A percentile compares a stretch with the other conserved stretches of the same genome.
Evolutionary conservation across 495 filamentous ascomycete species (phyloP).

Genomic region (Lophiostoma macrostomum): DNA sequence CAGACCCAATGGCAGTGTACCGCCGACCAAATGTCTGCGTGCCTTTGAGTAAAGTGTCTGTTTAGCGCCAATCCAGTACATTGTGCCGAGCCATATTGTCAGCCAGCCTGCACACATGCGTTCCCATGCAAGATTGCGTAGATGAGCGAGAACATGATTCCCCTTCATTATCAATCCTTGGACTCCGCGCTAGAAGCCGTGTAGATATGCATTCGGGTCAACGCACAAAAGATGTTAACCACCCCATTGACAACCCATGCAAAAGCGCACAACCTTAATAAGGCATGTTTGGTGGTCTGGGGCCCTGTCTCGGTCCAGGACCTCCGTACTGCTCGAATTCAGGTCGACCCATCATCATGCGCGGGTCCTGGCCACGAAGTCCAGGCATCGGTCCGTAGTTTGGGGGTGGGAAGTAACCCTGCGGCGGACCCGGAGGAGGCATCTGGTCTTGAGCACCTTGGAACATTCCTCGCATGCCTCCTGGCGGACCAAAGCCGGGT

Average conservation of each 20-base stretch:
- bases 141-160: no score
- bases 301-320: slow-evolving; percentile 14
- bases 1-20: no score
- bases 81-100: no score
- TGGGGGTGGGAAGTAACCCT: slow-evolving; percentile 29
- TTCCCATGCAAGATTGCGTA: no score
- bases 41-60: no score
- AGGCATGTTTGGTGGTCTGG: slow-evolving; percentile 22
- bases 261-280: no score
- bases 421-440: slow-evolving; percentile 22
- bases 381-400: slow-evolving; percentile 18
- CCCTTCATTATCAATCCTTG: no score
- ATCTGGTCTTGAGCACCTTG: slow-evolving; percentile 13
- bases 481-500: slow-evolving; percentile 21
- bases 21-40: no score
- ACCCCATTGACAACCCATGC: not conserved
- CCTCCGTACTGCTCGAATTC: slow-evolving; percentile 24
- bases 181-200: no score
- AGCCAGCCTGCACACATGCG: no score
- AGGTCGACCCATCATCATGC: slow-evolving; percentile 28
- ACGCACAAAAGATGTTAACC: not conserved
- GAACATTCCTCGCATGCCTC: slow-evolving; percentile 24
- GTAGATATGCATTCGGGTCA: not conserved
- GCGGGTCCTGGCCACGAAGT: slow-evolving; percentile 21
- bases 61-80: no score